Evolutionary conservation across 805 yeast species (phyloP).

Genomic region (Zygosaccharomyces kombuchaensis): DNA sequence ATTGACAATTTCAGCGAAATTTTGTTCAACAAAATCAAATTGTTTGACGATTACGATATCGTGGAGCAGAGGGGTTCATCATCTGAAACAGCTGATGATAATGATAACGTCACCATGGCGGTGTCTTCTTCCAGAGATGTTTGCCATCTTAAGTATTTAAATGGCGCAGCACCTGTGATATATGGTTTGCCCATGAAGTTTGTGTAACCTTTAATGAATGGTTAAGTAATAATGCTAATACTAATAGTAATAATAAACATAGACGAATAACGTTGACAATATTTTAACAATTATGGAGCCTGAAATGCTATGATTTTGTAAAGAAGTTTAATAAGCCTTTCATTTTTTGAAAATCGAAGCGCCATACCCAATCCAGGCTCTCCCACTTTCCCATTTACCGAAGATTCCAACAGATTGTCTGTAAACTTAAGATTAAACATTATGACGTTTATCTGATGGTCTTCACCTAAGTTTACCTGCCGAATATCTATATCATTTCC

Average conservation of each 20-base stretch:
- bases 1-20: constrained; percentile 71
- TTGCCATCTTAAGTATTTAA: constrained; percentile 69
- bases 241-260: background rate
- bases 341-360: constrained; percentile 9
- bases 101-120: constrained; percentile 47
- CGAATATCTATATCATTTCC: constrained; percentile 6
- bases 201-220: background rate
- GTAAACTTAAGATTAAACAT: constrained; percentile 8
- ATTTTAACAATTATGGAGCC: background rate
- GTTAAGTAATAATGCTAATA: background rate
- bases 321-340: constrained; percentile 10
- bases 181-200: constrained; percentile 69
- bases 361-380: constrained; percentile 12
- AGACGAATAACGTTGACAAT: background rate
- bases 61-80: constrained; percentile 7
- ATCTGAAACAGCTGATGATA: constrained; percentile 9
- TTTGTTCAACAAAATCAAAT: constrained; percentile 64
- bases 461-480: background rate
- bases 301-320: constrained; percentile 14
- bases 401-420: background rate
- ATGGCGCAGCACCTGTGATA: constrained; percentile 89
- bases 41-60: constrained; percentile 34
- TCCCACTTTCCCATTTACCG: constrained; percentile 1
- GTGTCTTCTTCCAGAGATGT: constrained; percentile 56
- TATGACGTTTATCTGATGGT: background rate